These are phyloP conservation scores for Populus tremula DNA, from an alignment of 345 rosid species.

Conservation along the genomic window DNA sequence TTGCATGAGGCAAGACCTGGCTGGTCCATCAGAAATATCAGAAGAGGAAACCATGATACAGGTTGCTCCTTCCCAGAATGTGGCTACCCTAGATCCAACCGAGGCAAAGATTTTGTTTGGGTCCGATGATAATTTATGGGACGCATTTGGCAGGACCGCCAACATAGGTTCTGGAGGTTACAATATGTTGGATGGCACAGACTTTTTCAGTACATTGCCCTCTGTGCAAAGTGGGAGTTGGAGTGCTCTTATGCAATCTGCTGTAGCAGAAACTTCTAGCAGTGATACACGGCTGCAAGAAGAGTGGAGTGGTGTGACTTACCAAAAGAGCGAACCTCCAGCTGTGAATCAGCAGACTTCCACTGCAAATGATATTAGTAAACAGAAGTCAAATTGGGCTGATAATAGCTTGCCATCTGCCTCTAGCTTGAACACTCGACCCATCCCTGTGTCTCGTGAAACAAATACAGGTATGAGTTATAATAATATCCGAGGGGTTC, in stretches of 20 bases:
- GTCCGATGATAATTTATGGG: conserved; percentile 76
- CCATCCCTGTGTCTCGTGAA: conserved; percentile 14
- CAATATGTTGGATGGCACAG: conserved; percentile 41
- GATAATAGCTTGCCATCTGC: conserved; percentile 35
- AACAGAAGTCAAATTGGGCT: conserved; percentile 39
- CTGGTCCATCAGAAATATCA: conserved; percentile 38
- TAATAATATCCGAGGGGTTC: conserved; percentile 46
- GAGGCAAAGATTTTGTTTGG: conserved; percentile 86
- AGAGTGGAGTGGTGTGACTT: conserved; percentile 53
- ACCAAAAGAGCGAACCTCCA: conserved; percentile 35
- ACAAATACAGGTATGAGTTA: conserved; percentile 1
- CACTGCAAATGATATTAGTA: conserved; percentile 26
- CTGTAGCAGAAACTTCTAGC: conserved; percentile 84
- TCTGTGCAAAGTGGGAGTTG: conserved; percentile 90
- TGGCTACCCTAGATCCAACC: conserved; percentile 71
- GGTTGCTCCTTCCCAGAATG: conserved; percentile 34
- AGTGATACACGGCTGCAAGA: conserved; percentile 52
- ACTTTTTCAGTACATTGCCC: conserved; percentile 46
- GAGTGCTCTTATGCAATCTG: conserved; percentile 99
- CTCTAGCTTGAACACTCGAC: conserved; percentile 25
- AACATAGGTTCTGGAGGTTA: conserved; percentile 43
- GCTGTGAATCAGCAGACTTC: conserved; percentile 30
- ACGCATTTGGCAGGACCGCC: conserved; percentile 55
- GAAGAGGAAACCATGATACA: conserved; percentile 24
- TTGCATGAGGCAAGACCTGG: conserved; percentile 44